Evolutionary conservation across 257 asterid species (phyloP).

Genomic region (Nicotiana noctiflora): DNA sequence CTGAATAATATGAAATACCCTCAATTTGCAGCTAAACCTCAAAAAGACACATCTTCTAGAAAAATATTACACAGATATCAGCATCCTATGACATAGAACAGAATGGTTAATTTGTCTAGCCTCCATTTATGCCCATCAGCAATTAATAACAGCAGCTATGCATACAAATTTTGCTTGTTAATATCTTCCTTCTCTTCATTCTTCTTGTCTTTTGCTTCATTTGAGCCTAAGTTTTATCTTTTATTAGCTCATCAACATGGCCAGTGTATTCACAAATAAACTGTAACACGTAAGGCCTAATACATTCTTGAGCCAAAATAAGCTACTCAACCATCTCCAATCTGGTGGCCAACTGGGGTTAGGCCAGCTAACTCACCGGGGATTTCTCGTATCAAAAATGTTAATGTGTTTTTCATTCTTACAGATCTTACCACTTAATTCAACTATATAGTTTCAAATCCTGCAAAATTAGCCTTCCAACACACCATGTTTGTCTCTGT

Average conservation of each 20-base stretch:
- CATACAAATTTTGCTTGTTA: conserved; percentile 28
- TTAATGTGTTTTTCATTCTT: no score
- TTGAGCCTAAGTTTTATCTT: conserved; percentile 40
- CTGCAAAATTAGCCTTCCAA: background rate
- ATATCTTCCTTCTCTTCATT: conserved; percentile 44
- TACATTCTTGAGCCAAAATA: background rate
- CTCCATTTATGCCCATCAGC: background rate
- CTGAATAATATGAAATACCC: background rate
- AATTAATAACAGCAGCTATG: background rate
- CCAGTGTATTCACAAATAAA: conserved; percentile 55
- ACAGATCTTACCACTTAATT: background rate
- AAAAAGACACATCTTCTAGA: background rate
- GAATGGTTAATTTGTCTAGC: background rate
- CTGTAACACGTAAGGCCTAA: conserved; percentile 15
- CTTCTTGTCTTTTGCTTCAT: conserved; percentile 48
- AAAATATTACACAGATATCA: background rate
- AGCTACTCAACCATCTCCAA: background rate
- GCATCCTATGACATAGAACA: conserved; percentile 1
- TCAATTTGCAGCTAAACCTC: background rate
- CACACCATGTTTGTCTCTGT: background rate
- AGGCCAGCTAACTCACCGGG: background rate
- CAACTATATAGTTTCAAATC: background rate
- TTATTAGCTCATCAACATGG: conserved; percentile 51
- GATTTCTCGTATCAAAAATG: background rate
- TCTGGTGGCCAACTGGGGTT: background rate